Base-by-base conservation (phyloP, 2,329 filamentous ascomycete species). In the Cladosporium sphaerospermum region DNA sequence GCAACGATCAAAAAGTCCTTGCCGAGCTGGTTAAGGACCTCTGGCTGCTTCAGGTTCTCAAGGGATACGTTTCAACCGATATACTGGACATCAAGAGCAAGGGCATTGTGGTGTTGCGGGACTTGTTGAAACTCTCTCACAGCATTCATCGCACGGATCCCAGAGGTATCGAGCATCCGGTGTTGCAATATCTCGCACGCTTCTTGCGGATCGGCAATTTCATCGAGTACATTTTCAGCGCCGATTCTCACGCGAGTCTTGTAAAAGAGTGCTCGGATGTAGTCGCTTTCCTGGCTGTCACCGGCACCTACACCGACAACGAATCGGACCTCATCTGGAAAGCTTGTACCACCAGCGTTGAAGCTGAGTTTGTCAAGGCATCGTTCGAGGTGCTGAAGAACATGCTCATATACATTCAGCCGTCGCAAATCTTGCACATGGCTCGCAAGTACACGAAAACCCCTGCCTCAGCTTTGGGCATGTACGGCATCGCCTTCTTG, bases 201-300 rank as follows among this genome's bases (percentile, higher is more conserved):
- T 85, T 88, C 58, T 74, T 97, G 33, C 75, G 85, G 13, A 72
- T 78, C 6, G 85, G 86, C 37, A 83, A 84, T 50, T 75, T 97
- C 23, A 81, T 95, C 19, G 83, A 90, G 55, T 97, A 96, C 69
- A 83, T 99, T 43, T 80, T 96, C 48, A 89, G 92, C 2, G 84
- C 92, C 11, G 90, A 90, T 53, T 96, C 92, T 32, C 93, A 97
- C 64, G 89, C 91, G 1, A 90, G 96, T 64, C 82, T 97, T 50
- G 93, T 95, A 16, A 78, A 80, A 34, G 83, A 90, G 60, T 88
- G 88, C 63, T 78, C 80, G 39, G 95, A 96, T 58, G 87, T 97
- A 50, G 77, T 96, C 45, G 88, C 88, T 1, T 97, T 97, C 63
- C 75, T 97, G 48, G 80, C 89, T 18, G 86, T 93, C 11, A 93